Evolutionary conservation across 441 rosid species (phyloP).

Genomic region (Erodium trifolium): DNA sequence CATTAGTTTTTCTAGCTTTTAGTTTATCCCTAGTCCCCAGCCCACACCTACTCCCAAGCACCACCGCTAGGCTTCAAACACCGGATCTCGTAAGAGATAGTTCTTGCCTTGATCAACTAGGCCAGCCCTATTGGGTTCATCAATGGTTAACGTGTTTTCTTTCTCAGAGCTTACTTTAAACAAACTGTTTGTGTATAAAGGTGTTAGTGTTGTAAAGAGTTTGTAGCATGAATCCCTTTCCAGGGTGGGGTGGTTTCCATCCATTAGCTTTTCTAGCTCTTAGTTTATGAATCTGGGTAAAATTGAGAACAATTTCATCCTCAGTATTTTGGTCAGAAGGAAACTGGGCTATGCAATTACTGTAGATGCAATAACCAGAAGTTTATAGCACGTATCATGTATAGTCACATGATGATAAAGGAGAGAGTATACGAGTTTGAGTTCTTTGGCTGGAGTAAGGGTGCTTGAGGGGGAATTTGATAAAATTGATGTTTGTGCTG

Average conservation of each 20-base stretch:
- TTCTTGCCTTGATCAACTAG: too few relatives aligned
- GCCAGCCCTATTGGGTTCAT: too few relatives aligned
- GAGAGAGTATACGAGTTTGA: background rate
- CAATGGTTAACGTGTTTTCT: too few relatives aligned
- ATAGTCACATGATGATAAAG: background rate
- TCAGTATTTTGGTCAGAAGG: background rate
- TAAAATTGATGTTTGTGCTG: background rate
- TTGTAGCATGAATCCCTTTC: too few relatives aligned
- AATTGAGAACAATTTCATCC: background rate
- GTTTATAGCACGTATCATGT: background rate
- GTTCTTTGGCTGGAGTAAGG: background rate
- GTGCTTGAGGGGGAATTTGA: background rate
- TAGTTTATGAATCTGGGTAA: background rate
- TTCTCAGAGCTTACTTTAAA: too few relatives aligned
- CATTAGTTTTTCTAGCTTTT: too few relatives aligned
- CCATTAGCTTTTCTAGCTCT: background rate
- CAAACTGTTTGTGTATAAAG: too few relatives aligned
- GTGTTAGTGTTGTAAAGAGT: too few relatives aligned
- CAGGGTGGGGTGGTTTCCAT: background rate
- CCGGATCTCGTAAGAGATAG: too few relatives aligned
- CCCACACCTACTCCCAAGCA: too few relatives aligned
- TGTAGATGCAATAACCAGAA: background rate
- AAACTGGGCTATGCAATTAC: background rate
- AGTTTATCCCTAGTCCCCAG: too few relatives aligned
- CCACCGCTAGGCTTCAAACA: too few relatives aligned